Conservation (phyloP, 2,329 filamentous ascomycete species). For the Scedosporium dehoogii region DNA sequence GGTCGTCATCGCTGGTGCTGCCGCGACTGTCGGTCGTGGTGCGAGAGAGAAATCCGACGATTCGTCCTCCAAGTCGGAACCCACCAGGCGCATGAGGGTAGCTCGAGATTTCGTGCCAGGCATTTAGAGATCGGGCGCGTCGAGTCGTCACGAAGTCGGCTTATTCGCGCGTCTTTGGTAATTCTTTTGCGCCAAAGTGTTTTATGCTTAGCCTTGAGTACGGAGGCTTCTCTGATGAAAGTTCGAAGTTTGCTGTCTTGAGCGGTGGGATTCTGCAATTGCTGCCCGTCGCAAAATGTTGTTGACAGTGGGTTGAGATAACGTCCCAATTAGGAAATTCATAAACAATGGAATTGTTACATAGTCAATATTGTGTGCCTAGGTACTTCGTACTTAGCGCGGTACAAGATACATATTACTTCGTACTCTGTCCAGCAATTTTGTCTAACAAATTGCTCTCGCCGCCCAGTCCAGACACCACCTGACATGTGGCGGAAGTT, state of each 20-base stretch:
- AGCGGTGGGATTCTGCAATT: background rate
- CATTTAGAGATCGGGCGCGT: background rate
- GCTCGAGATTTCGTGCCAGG: background rate
- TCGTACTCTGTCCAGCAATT: background rate
- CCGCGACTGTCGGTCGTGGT: background rate
- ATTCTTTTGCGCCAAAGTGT: too few species aligned
- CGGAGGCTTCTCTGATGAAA: too few species aligned
- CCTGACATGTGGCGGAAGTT: background rate
- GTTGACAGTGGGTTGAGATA: background rate
- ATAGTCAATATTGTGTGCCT: background rate
- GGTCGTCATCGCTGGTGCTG: background rate
- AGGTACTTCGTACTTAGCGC: background rate
- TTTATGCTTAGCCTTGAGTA: too few species aligned
- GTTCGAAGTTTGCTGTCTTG: background rate
- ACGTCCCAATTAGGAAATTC: conserved; percentile 2
- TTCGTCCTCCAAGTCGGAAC: conserved; percentile 6
- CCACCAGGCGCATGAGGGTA: conserved; percentile 1
- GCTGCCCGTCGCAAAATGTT: background rate
- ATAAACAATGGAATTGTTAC: background rate
- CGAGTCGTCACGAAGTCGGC: background rate
- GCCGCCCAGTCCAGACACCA: too few species aligned
- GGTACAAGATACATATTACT: too few species aligned
- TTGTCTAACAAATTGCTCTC: too few species aligned
- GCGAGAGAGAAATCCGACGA: background rate
- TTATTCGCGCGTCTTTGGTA: too few species aligned